Conservation (phyloP, 2,329 filamentous ascomycete species). For the Exophiala sp. region DNA sequence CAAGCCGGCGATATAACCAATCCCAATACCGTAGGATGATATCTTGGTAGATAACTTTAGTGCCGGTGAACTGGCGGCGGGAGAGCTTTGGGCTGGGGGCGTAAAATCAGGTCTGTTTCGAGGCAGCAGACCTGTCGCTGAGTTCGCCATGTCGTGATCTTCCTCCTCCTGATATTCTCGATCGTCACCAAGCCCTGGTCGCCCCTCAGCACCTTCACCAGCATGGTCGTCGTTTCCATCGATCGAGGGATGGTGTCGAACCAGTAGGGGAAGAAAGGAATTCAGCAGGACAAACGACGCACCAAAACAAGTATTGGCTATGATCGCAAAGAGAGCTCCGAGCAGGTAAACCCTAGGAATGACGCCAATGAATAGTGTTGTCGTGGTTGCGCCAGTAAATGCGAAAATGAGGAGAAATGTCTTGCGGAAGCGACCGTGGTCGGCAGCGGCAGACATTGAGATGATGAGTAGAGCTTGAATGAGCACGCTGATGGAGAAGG, state of each 20-base stretch:
- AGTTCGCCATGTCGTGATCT: constrained; percentile 10
- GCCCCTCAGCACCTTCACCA: background rate
- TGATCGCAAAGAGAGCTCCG: constrained; percentile 77
- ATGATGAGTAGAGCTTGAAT: constrained; percentile 88
- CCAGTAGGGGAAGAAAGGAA: constrained; percentile 87
- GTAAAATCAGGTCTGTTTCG: constrained; percentile 30
- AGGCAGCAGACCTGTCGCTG: constrained; percentile 28
- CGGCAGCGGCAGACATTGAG: constrained; percentile 91
- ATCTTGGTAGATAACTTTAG: constrained; percentile 83
- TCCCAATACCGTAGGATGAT: constrained; percentile 87
- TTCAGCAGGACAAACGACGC: constrained; percentile 94
- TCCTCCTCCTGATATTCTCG: constrained; percentile 13
- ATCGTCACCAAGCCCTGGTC: background rate
- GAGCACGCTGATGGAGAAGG: constrained; percentile 87
- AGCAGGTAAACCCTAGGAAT: constrained; percentile 72
- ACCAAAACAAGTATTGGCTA: constrained; percentile 91
- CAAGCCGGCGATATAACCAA: constrained; percentile 84
- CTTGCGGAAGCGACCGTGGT: constrained; percentile 91
- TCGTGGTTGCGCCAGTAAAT: constrained; percentile 72
- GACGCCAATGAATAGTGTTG: constrained; percentile 84
- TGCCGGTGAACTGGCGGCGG: constrained; percentile 55
- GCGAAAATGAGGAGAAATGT: constrained; percentile 81
- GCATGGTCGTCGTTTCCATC: background rate
- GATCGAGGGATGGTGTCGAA: constrained; percentile 71
- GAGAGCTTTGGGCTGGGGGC: constrained; percentile 8